Percentiles rank a stretch among this genome's conserved stretches.
Conservation (phyloP, 768 basidiomycete species). For the Leccinum rimulosum region DNA sequence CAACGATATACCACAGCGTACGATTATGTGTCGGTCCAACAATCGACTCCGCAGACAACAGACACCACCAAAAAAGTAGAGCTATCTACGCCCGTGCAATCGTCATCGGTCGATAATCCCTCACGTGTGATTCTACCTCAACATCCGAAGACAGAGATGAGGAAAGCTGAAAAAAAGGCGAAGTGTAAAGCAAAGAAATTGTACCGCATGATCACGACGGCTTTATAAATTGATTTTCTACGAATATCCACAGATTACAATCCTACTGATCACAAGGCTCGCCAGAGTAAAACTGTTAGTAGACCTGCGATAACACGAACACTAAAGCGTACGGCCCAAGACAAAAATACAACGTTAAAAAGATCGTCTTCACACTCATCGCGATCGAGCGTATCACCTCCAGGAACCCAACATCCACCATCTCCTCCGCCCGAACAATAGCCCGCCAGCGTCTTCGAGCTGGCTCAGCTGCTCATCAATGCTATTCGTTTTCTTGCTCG, state of each 20-base stretch:
- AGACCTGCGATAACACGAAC: conserved; percentile 9
- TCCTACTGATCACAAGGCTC: conserved; percentile 9
- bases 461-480: conserved; percentile 34
- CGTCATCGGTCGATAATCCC: conserved; percentile 1
- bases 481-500: conserved; percentile 42
- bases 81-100: not conserved
- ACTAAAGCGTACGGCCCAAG: conserved; percentile 30
- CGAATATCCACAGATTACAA: conserved; percentile 13
- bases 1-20: conserved; percentile 25
- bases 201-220: conserved; percentile 2
- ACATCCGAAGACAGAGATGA: conserved; percentile 22
- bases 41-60: too few relatives aligned
- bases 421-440: conserved; percentile 15
- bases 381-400: conserved; percentile 53
- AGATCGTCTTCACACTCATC: conserved; percentile 39
- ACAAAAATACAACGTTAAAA: conserved; percentile 27
- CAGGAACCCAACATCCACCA: conserved; percentile 47
- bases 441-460: conserved; percentile 27
- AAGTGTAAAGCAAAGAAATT: conserved; percentile 33
- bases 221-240: conserved; percentile 16
- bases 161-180: conserved; percentile 33
- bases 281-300: conserved; percentile 17
- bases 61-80: conserved; percentile 15
- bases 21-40: conserved; percentile 19
- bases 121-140: conserved; percentile 23